A percentile compares a stretch with the other conserved stretches of the same genome.
phyloP scores from a whole-genome alignment of 352 stramenopile species.

The Globisporangium cystogenes region DNA sequence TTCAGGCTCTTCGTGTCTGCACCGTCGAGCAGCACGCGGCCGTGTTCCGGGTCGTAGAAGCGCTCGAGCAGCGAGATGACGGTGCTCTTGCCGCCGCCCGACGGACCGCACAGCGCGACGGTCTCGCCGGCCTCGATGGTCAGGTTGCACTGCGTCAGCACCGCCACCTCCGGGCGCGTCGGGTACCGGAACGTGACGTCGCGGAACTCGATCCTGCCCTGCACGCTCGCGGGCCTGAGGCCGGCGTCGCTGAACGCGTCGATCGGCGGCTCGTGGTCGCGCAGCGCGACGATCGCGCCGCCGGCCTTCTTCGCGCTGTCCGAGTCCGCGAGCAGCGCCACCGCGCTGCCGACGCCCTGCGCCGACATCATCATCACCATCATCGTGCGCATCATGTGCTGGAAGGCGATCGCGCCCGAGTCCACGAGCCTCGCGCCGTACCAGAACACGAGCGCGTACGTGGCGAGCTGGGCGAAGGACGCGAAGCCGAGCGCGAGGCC shows the following conservation, averaged over 20 bases:
- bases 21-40: conserved; percentile 19
- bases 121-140: conserved; percentile 18
- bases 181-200: conserved; percentile 23
- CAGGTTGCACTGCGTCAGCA: conserved; percentile 15
- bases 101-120: conserved; percentile 20
- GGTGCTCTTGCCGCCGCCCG: conserved; percentile 26
- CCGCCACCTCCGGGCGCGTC: conserved; percentile 12
- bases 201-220: conserved; percentile 16
- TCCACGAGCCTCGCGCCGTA: conserved; percentile 44
- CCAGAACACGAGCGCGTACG: conserved; percentile 51
- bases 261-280: conserved; percentile 1
- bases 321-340: conserved; percentile 19
- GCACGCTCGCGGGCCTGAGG: neutral
- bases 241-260: conserved; percentile 8
- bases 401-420: conserved; percentile 28
- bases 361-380: conserved; percentile 52
- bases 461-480: conserved; percentile 38
- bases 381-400: conserved; percentile 36
- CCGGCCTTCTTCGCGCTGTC: conserved; percentile 27
- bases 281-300: conserved; percentile 5
- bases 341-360: conserved; percentile 24
- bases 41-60: conserved; percentile 23
- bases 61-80: conserved; percentile 22
- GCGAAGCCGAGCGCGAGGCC: conserved; percentile 52
- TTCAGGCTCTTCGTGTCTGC: conserved; percentile 15